phyloP scores from a whole-genome alignment of 768 basidiomycete species.

The Macrolepiota albuminosa region DNA sequence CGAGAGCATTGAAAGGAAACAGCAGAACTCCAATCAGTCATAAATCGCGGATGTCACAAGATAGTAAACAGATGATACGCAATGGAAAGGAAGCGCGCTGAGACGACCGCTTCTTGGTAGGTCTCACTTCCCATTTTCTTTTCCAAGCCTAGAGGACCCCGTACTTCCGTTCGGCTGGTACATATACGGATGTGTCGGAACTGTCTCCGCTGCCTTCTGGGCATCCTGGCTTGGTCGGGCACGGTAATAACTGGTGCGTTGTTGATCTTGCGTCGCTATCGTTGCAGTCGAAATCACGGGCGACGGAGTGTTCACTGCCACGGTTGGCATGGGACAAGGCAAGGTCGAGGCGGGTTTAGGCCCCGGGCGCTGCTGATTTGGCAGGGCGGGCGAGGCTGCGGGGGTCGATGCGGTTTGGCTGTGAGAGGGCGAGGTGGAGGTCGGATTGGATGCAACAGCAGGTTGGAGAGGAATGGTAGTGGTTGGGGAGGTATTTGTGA shows the following conservation, averaged over 20 bases:
- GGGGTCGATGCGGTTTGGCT: conserved; percentile 43
- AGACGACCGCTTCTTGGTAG: neutral
- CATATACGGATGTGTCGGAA: conserved; percentile 35
- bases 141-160: conserved; percentile 19
- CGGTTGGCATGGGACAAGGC: conserved; percentile 73
- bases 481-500: conserved; percentile 20
- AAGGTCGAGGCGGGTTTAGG: conserved; percentile 24
- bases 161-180: conserved; percentile 38
- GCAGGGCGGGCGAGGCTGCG: conserved; percentile 48
- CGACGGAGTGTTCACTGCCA: conserved; percentile 55
- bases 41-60: neutral
- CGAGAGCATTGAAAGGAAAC: neutral
- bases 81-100: neutral
- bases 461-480: conserved; percentile 14
- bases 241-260: conserved; percentile 52
- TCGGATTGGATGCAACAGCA: conserved; percentile 13
- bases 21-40: neutral
- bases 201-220: conserved; percentile 2
- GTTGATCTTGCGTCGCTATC: conserved; percentile 31
- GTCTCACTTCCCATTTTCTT: conserved; percentile 28
- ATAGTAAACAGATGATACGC: neutral
- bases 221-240: conserved; percentile 30
- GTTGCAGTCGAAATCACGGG: conserved; percentile 43
- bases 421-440: conserved; percentile 32
- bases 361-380: conserved; percentile 33